Percentiles rank a stretch among this genome's conserved stretches.
Evolutionary conservation across 1,139 yeast species (phyloP).

Genomic region (Yamadazyma jaroonii): DNA sequence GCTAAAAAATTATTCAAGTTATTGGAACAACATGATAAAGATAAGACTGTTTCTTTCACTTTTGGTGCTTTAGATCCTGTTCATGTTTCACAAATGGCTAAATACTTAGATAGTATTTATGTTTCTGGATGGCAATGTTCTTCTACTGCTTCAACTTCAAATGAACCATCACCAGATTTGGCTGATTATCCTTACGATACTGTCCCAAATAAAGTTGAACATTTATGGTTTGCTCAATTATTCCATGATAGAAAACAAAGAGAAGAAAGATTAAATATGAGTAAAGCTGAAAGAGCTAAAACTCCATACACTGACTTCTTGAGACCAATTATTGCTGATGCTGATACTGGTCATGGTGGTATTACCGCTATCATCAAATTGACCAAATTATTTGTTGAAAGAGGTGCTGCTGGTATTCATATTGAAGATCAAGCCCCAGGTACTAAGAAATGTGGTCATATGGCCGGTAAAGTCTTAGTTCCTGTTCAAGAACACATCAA

Average conservation of each 20-base stretch:
- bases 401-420: conserved; percentile 99
- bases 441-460: conserved; percentile 96
- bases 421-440: conserved; percentile 99
- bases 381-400: conserved; percentile 93
- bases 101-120: conserved; percentile 86
- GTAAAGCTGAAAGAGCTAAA: conserved; percentile 64
- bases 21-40: conserved; percentile 67
- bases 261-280: conserved; percentile 68
- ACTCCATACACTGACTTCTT: conserved; percentile 72
- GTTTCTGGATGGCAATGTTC: conserved; percentile 99
- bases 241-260: conserved; percentile 97
- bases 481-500: conserved; percentile 97
- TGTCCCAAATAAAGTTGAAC: conserved; percentile 97
- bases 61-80: conserved; percentile 97
- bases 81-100: conserved; percentile 95
- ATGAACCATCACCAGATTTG: conserved; percentile 96
- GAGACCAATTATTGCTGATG: conserved; percentile 95
- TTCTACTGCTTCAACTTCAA: conserved; percentile 93
- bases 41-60: conserved; percentile 80
- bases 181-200: conserved; percentile 99
- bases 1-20: conserved; percentile 77
- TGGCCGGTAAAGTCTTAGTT: conserved; percentile 98
- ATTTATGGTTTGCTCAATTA: conserved; percentile 92
- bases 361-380: conserved; percentile 92
- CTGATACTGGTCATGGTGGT: conserved; percentile 99